Conservation (phyloP, 495 filamentous ascomycete genomes). For the Filosporella fistucella region DNA sequence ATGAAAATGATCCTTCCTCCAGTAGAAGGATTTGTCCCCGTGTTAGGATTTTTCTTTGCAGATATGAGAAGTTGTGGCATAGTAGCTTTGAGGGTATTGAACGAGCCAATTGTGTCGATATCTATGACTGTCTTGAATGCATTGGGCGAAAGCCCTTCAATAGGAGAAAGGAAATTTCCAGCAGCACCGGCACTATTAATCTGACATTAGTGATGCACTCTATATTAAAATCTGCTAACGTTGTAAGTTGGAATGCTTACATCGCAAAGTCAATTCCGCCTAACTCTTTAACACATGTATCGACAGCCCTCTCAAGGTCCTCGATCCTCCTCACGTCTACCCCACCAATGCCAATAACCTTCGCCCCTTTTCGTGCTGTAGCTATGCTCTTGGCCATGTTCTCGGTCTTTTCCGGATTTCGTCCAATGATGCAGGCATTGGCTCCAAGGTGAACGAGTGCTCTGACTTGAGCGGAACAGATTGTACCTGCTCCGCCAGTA, state of each 20-base stretch:
- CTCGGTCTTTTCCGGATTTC: conserved; percentile 87
- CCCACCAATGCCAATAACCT: conserved; percentile 78
- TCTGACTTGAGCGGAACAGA: conserved; percentile 89
- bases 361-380: conserved; percentile 67
- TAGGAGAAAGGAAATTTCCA: conserved; percentile 91
- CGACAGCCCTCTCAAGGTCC: conserved; percentile 62
- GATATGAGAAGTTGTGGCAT: conserved; percentile 74
- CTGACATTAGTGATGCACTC: conserved; percentile 11
- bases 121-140: conserved; percentile 96
- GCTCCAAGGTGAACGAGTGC: conserved; percentile 88
- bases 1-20: conserved; percentile 87
- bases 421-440: conserved; percentile 88
- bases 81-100: conserved; percentile 91
- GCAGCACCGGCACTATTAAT: conserved; percentile 77
- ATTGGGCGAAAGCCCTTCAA: conserved; percentile 74
- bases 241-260: conserved; percentile 32
- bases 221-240: not conserved
- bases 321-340: conserved; percentile 68
- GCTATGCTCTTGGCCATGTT: conserved; percentile 73
- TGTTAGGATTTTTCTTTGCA: conserved; percentile 52
- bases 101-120: conserved; percentile 91
- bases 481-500: conserved; percentile 89
- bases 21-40: conserved; percentile 42
- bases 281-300: conserved; percentile 72
- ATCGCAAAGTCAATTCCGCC: conserved; percentile 92